phyloP scores from a whole-genome alignment of 2,329 filamentous ascomycete genomes.

The Exophiala mesophila region DNA sequence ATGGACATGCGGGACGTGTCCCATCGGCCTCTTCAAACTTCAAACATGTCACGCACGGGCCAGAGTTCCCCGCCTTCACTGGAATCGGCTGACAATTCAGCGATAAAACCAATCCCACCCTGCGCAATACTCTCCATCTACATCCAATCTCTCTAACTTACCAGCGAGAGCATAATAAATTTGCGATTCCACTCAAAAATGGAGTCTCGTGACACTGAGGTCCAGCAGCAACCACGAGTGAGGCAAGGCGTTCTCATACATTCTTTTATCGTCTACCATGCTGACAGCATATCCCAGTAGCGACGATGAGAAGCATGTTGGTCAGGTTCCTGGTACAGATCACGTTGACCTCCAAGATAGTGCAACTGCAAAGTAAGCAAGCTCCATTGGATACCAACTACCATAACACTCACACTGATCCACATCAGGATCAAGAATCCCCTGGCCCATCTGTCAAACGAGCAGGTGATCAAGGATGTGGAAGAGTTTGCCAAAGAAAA shows the following conservation, averaged over 20 bases:
- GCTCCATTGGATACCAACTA: not conserved
- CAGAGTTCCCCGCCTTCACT: too few relatives aligned
- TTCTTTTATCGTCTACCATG: not conserved
- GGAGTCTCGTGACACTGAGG: not conserved
- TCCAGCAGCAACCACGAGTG: not conserved
- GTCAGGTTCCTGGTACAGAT: constrained; percentile 8
- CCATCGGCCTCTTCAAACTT: too few relatives aligned
- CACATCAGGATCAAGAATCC: constrained; percentile 43
- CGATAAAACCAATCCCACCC: not conserved
- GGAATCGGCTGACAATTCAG: too few relatives aligned
- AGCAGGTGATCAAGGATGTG: constrained; percentile 38
- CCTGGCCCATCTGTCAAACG: constrained; percentile 37
- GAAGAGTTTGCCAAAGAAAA: constrained; percentile 40
- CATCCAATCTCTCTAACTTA: not conserved
- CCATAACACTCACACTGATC: not conserved
- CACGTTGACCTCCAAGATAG: constrained; percentile 12
- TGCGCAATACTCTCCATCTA: not conserved
- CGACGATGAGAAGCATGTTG: constrained; percentile 16
- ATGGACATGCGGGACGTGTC: too few relatives aligned
- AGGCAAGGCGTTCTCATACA: not conserved
- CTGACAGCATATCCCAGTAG: constrained; percentile 1
- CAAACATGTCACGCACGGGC: too few relatives aligned
- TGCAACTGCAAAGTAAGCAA: constrained; percentile 15
- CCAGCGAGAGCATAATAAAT: not conserved
- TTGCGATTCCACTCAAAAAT: not conserved